Base-by-base conservation (phyloP, 2,329 filamentous ascomycete species). In the Rhinocladiella similis region DNA sequence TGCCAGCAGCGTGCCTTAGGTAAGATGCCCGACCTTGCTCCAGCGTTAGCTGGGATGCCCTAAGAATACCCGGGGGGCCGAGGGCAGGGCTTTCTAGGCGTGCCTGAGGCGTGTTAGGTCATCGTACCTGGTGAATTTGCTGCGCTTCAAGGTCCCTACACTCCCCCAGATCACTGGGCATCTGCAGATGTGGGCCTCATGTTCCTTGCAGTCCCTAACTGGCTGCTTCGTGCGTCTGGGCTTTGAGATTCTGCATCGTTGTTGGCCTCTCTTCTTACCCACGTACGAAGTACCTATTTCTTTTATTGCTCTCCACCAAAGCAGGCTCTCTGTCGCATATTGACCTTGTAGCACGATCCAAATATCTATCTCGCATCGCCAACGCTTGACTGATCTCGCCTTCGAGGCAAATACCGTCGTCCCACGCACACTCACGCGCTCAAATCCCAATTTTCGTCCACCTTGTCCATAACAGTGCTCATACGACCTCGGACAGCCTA, bases 361-460 rank as follows among this genome's bases (percentile, higher is more conserved):
- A 25, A 47, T 29, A 56, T 16, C 33, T 20, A 7, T 45, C 20
- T 46, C n/a, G 41, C n/a, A 13, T 13, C 16, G 43, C 47, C 53
- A 29, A 43, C 41, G 20, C 36, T 52, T 39, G 33, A 49, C 27
- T n/a, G 25, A 19, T 20, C 36, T 50, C 39, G 47, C 35, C 20
- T 39, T 41, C 18, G 33, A 33, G 47, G 33, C 50, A 49, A 39
- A 18, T 20, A 25, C 39, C 36, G 45, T 47, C 38, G 22, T 25
- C 47, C 33, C 38, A 38, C 49, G 45, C 48, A 33, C 22, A 43
- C 50, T 43, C 57, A 60, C 57, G 54, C 57, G 57, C 53, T 47
- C 50, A 56, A 42, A 56, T 53, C 52, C 54, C 35, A 27, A 41
- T 47, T 48, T 39, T 41, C 38, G 25, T 42, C 50, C 41, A 22